Evolutionary conservation across 495 filamentous ascomycete species (phyloP), one percentile per base, ranked within the genome.

Genomic region (Neurospora sp.): DNA sequence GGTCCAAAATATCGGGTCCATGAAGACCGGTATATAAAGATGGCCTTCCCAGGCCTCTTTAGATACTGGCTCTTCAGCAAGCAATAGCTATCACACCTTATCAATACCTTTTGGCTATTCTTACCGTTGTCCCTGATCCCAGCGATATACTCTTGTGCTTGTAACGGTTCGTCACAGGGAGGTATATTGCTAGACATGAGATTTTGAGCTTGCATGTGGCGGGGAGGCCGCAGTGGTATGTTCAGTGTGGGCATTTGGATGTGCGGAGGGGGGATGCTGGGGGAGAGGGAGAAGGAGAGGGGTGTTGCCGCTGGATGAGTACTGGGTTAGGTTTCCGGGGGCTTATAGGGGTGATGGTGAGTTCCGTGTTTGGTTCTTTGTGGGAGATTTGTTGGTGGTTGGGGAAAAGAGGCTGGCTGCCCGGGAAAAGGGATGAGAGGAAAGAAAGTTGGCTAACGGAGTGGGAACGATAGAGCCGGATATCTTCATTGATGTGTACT

Each of bases 141-240:
- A 27, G 27, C 27, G 27, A 27, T 27, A 27, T 27, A 27, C 27
- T 27, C 27, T 1, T 27, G 27, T 27, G 27, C 27, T 27, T 27
- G 27, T 27, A 27, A 27, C 27, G 27, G 27, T 27, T 27, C 27
- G 27, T 27, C 27, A 27, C 27, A 27, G 87, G 87, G 18, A 78
- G 84, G 42, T 89, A 88, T 72, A 73, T 89, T 61, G 82, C 88
- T 40, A 73, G 87, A 68, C 87, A 89, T 71, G 87, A 89, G 75
- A 83, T 88, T 31, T 73, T 88, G 45, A 84, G 83, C 7, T 82
- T 89, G 7, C 87, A 88, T 70, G 81, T 88, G 42, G 84, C 81
- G 72, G 80, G 84, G 48, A 83, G 78, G 73, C 86, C 87, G 4
- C 87, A 89, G 80, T 89, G 86, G 72, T 88, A 89, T 74, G 84